These are phyloP conservation scores for Radiomyces spectabilis DNA, from an alignment of 192 early-diverging fungal genomes.

Conservation along the genomic window DNA sequence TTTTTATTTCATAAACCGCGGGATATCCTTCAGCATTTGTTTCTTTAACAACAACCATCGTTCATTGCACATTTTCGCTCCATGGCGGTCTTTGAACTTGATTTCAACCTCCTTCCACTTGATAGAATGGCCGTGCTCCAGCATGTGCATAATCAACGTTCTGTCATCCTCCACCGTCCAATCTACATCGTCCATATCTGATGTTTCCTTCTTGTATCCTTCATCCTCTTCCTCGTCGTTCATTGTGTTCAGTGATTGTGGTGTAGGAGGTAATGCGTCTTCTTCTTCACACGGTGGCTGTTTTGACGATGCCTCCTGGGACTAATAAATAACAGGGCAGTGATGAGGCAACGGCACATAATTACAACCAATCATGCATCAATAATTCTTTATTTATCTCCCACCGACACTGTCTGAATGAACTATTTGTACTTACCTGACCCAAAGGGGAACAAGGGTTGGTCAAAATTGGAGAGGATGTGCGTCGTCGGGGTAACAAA, in stretches of 20 bases:
- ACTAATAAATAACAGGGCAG: too few relatives aligned
- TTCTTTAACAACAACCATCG: constrained; percentile 16
- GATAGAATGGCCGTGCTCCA: not conserved
- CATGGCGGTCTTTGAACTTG: constrained; percentile 5
- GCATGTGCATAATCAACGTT: not conserved
- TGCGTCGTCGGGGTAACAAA: not conserved
- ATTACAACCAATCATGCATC: too few relatives aligned
- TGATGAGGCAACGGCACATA: too few relatives aligned
- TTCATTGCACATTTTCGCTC: constrained; percentile 8
- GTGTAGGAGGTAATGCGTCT: constrained; percentile 10
- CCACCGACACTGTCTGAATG: too few relatives aligned
- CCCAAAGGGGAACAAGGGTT: too few relatives aligned
- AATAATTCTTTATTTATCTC: too few relatives aligned
- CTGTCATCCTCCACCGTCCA: constrained; percentile 13
- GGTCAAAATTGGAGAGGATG: too few relatives aligned
- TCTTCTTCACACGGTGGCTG: not conserved
- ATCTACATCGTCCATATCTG: too few relatives aligned
- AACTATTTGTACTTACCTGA: not conserved
- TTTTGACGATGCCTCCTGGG: too few relatives aligned
- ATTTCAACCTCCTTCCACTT: constrained; percentile 7
- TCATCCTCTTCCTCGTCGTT: not conserved
- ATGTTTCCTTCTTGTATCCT: not conserved
- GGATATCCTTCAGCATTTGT: constrained; percentile 6
- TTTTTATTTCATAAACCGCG: not conserved
- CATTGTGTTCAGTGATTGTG: not conserved